Percentiles rank a stretch among this genome's conserved stretches.
phyloP scores from a whole-genome alignment of 108 stramenopile genomes.

The Skeletonema costatum region DNA sequence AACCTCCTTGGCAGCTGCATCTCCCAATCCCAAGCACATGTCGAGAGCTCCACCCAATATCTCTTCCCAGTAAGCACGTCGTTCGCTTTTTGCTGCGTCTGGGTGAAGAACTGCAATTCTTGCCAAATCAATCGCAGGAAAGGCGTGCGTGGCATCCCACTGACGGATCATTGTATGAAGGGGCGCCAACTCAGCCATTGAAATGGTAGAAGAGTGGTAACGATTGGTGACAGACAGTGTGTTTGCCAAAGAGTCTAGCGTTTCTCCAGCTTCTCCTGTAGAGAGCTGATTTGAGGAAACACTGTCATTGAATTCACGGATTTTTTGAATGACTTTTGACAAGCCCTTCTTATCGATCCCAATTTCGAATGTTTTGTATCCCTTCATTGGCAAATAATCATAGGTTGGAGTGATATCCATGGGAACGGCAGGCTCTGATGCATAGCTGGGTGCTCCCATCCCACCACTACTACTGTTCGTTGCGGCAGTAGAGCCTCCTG shows the following conservation, averaged over 20 bases:
- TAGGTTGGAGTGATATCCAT: constrained; percentile 42
- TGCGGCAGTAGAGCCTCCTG: constrained; percentile 16
- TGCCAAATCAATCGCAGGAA: constrained; percentile 85
- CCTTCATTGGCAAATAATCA: constrained; percentile 68
- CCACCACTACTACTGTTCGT: constrained; percentile 41
- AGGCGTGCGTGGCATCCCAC: constrained; percentile 57
- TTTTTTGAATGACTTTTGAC: constrained; percentile 75
- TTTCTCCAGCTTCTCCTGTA: constrained; percentile 27
- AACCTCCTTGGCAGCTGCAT: constrained; percentile 48
- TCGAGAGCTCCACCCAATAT: constrained; percentile 35
- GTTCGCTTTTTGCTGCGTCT: constrained; percentile 52
- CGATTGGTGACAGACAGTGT: constrained; percentile 74
- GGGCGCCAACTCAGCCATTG: constrained; percentile 46
- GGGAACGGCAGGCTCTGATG: constrained; percentile 3
- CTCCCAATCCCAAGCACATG: constrained; percentile 40
- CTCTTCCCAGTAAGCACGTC: constrained; percentile 58
- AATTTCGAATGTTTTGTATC: constrained; percentile 74
- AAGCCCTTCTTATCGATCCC: constrained; percentile 63
- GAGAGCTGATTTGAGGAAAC: constrained; percentile 34
- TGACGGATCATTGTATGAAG: constrained; percentile 58
- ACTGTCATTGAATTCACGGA: constrained; percentile 57
- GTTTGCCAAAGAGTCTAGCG: constrained; percentile 41
- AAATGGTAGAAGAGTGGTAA: constrained; percentile 75
- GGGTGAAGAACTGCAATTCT: constrained; percentile 75
- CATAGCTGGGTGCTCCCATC: constrained; percentile 1